These are phyloP conservation scores for Trichoderma koningiopsis DNA, from an alignment of 2,329 filamentous ascomycete genomes.

Conservation along the genomic window DNA sequence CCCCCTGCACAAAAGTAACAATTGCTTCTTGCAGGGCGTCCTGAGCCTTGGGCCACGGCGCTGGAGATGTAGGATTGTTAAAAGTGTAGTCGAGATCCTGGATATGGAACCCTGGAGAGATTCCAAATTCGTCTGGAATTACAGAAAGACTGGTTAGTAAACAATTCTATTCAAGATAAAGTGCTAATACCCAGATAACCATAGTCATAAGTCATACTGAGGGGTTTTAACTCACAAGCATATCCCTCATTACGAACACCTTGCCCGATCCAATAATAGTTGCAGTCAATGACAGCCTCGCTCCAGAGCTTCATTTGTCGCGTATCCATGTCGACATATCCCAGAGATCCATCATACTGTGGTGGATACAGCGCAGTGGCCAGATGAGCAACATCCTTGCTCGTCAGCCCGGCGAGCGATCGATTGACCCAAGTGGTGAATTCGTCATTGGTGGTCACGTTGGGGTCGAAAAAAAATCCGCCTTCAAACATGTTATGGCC, in stretches of 20 bases:
- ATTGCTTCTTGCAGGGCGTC: neutral
- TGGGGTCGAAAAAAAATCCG: neutral
- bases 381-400: neutral
- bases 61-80: neutral
- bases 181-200: neutral
- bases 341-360: neutral
- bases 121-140: neutral
- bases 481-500: conserved; percentile 2
- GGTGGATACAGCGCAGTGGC: neutral
- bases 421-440: neutral
- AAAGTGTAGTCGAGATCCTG: conserved; percentile 5
- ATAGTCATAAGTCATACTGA: neutral
- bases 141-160: neutral
- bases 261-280: neutral
- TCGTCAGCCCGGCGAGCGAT: neutral
- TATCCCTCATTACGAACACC: neutral
- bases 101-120: neutral
- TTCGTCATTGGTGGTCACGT: neutral
- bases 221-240: neutral
- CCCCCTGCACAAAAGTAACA: neutral
- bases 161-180: fast-evolving
- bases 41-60: conserved; percentile 1
- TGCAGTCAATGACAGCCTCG: neutral
- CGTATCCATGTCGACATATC: neutral
- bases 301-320: neutral